Percentiles rank a stretch among this genome's conserved stretches.
phyloP scores from a whole-genome alignment of 257 asterid species.

The Fraxinus excelsior region DNA sequence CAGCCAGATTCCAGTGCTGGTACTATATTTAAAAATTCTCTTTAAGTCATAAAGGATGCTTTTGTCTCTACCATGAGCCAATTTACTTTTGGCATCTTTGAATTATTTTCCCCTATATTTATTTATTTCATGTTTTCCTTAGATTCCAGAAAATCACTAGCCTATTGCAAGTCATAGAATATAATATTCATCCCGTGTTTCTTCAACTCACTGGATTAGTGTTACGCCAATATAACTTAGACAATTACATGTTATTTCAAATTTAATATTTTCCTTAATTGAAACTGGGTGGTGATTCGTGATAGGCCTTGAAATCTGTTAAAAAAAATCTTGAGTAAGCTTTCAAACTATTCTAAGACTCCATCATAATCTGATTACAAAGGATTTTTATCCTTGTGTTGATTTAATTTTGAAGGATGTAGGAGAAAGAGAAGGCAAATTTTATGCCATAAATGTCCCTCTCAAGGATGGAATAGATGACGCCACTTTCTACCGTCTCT shows the following conservation, averaged over 20 bases:
- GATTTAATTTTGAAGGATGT: conserved; percentile 70
- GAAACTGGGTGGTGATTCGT: not conserved
- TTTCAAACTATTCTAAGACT: conserved; percentile 2
- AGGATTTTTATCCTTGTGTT: conserved; percentile 28
- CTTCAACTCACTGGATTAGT: not conserved
- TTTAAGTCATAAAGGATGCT: not conserved
- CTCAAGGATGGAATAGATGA: conserved; percentile 97
- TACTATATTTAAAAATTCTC: not conserved
- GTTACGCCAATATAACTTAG: not conserved
- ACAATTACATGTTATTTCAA: not conserved
- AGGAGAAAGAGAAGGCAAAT: conserved; percentile 96
- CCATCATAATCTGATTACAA: conserved; percentile 16
- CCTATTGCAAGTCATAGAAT: not conserved
- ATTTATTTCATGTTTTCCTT: conserved; percentile 1
- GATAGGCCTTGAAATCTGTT: not conserved
- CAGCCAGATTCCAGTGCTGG: not conserved
- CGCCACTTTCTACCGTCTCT: conserved; percentile 79
- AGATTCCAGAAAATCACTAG: not conserved
- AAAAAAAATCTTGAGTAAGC: not conserved
- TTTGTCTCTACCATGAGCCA: not conserved
- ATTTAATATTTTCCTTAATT: not conserved
- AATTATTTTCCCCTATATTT: not conserved
- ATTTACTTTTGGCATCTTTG: not conserved
- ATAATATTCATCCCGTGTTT: not conserved
- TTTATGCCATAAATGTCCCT: conserved; percentile 95